Base-by-base conservation (phyloP, 495 filamentous ascomycete genomes). In the Penicillium manginii region DNA sequence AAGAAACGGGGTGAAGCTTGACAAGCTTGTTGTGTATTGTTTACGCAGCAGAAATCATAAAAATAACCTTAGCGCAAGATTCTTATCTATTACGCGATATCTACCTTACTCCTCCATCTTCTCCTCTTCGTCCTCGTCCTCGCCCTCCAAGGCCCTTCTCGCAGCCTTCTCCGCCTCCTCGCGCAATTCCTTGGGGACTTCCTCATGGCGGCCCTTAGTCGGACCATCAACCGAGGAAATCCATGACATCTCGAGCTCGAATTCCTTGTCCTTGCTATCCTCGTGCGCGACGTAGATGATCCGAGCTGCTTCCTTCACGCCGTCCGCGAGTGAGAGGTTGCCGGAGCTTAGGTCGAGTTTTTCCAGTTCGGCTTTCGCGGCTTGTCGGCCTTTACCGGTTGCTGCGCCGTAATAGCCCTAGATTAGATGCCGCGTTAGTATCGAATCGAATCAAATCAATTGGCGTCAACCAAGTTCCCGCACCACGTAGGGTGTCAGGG, bases 241-340 rank as follows among this genome's bases (percentile, higher is more conserved):
- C 94, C 94, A 98, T 60, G 90, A 92, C 94, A 98, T 96, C 81
- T 98, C 94, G 33, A 98, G 79, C 83, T 98, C 96, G 64, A 98
- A 98, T 32, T 98, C 96, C 80, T 98, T 98, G 76, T 98, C 94
- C 72, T 90, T 90, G 83, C 91, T 96, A 69, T 98, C 94, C 70
- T 96, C 92, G 72, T 98, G 94, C 49, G 94, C 92, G 50, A 96
- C 85, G 73, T 96, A 93, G 73, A 98, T 97, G 65, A 98, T 98
- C 43, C 91, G 81, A 54, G 94, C 94, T 18, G 94, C 94, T 79
- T 98, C 92, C 80, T 96, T 97, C 62, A 98, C 92, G 31, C 88
- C 94, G 68, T 97, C 86, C 64, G 86, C 77, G 17, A 98, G 81
- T 52, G 86, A 90, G n/a, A 97, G 78, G 39, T 80, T 87, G 33